Evolutionary conservation across 148 eudicot species (phyloP), one percentile per base, ranked within the genome.

Genomic region (Vaccinium corymbosum): DNA sequence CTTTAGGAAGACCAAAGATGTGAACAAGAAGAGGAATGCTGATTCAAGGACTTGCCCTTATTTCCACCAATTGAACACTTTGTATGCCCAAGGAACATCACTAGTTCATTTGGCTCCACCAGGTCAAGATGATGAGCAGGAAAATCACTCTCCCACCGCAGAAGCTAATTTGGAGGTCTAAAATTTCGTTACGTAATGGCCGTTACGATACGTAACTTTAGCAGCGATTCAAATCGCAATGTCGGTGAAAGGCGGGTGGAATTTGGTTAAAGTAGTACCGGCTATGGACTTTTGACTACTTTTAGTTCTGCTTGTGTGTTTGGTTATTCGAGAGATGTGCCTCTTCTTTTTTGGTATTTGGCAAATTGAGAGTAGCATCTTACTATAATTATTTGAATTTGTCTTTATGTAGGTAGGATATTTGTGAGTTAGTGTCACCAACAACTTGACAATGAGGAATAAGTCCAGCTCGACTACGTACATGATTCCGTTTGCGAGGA

Each of bases 21-120:
- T 80, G 64, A 94, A 92, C 90, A 96, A 91, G 97, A 96, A 92
- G 85, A 92, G 98, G 87, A 90, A 97, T 5, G 55, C 87, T 32
- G 98, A 92, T 11, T 94, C 98, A 29, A 93, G 96, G 84, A 94
- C 98, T 11, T 94, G 98, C 80, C 98, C 98, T 83, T 95, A 95
- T 83, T 95, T 92, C 83, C 95, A 95, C 68, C 94, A 95, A 76
- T 72, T 95, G 76, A 92, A 87, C 84, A 89, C 84, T 66, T 85
- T 95, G 68, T 95, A 95, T 84, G 90, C 88, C 64, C 93, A 92
- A 91, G 97, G 91, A 25, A 80, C 87, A 64, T 66, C 72, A 66
- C 72, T 66, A 3, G 72, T 27, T 66, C 83, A 82, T 10, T 76
- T 80, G 76, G 87, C 86, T 8, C 85, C 90, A 9, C n/a, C 82